phyloP scores from a whole-genome alignment of 345 rosid genomes.

The Aurinia saxatilis region DNA sequence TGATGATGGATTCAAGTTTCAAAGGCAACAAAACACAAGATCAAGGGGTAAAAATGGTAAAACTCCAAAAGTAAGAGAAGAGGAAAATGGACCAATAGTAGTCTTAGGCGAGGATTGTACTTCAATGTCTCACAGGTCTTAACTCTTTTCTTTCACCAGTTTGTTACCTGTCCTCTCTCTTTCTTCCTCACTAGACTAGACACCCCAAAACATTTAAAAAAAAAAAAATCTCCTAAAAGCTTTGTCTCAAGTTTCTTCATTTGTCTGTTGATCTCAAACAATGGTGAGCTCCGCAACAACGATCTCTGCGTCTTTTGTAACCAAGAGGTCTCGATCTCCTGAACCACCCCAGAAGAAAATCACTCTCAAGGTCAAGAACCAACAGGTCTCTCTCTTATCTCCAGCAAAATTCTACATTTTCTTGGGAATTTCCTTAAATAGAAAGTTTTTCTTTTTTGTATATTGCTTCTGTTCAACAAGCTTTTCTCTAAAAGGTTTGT shows the following conservation, averaged over 20 bases:
- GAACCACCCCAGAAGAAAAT: background rate
- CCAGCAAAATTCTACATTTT: too few relatives aligned
- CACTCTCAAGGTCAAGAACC: slow-evolving; percentile 19
- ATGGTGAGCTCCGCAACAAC: slow-evolving; percentile 23
- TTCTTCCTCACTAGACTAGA: background rate
- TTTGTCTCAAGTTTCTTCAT: background rate
- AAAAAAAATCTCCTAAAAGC: background rate
- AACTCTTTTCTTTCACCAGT: background rate
- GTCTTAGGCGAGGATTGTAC: background rate
- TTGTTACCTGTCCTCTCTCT: background rate
- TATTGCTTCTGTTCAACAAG: background rate
- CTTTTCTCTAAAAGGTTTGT: too few relatives aligned
- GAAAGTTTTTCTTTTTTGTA: background rate
- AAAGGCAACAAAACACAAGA: background rate
- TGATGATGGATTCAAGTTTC: background rate
- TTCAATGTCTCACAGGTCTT: background rate
- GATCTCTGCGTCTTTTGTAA: slow-evolving; percentile 18
- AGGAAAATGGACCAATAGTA: slow-evolving; percentile 10
- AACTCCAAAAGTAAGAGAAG: background rate
- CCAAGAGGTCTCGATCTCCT: slow-evolving; percentile 23
- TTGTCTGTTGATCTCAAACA: background rate
- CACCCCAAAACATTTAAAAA: background rate
- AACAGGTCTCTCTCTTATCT: slow-evolving; percentile 5
- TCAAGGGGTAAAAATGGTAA: slow-evolving; percentile 16
- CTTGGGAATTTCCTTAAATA: too few relatives aligned